phyloP scores from a whole-genome alignment of 768 basidiomycete genomes.

The Auriscalpium vulgare region DNA sequence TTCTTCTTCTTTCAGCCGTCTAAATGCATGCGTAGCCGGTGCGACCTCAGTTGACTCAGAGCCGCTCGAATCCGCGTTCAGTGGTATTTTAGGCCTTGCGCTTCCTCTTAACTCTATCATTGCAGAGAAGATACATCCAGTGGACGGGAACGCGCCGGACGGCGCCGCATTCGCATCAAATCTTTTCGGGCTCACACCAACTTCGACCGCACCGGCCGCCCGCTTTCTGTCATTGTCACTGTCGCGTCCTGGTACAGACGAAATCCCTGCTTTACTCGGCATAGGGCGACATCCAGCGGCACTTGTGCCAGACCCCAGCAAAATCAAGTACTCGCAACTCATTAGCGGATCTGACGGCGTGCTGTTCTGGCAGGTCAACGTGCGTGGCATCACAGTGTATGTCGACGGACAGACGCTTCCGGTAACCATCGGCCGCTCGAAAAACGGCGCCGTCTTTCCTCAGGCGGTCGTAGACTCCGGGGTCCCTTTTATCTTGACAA shows the following conservation, averaged over 20 bases:
- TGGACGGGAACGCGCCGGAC: constrained; percentile 42
- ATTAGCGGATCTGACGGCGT: constrained; percentile 33
- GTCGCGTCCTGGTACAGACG: constrained; percentile 53
- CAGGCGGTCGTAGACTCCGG: constrained; percentile 71
- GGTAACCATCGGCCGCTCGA: constrained; percentile 34
- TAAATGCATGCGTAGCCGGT: constrained; percentile 39
- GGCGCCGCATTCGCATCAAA: constrained; percentile 66
- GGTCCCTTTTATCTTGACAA: constrained; percentile 57
- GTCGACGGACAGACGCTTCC: constrained; percentile 33
- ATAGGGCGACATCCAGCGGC: constrained; percentile 58
- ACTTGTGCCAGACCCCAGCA: constrained; percentile 44
- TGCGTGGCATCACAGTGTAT: constrained; percentile 56
- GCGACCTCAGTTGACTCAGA: constrained; percentile 47
- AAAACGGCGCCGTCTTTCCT: constrained; percentile 37
- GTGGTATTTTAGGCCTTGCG: constrained; percentile 68
- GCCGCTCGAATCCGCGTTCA: constrained; percentile 47
- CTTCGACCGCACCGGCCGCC: constrained; percentile 40
- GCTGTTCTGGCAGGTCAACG: constrained; percentile 55
- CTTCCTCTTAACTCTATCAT: constrained; percentile 70
- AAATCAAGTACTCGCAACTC: constrained; percentile 42
- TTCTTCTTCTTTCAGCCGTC: background rate
- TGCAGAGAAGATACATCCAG: constrained; percentile 39
- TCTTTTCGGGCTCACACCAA: constrained; percentile 59
- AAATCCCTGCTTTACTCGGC: constrained; percentile 52
- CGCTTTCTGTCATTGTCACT: constrained; percentile 65